Percentiles rank a stretch among this genome's conserved stretches.
Conservation (phyloP, 441 rosid species). For the Adansonia gregorii region DNA sequence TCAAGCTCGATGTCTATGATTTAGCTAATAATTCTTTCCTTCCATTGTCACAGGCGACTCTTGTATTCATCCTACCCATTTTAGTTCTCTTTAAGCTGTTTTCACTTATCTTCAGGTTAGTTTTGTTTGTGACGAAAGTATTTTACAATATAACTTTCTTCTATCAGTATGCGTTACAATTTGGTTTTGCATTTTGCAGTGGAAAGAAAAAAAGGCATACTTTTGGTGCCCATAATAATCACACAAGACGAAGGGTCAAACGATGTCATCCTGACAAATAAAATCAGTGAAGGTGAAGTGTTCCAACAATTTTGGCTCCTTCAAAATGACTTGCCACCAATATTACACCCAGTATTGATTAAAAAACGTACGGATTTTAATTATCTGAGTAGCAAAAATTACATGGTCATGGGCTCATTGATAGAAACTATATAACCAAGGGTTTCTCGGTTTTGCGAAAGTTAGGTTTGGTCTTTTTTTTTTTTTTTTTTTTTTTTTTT, state of each 20-base stretch:
- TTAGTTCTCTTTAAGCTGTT: conserved; percentile 44
- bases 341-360: neutral
- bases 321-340: neutral
- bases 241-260: conserved; percentile 34
- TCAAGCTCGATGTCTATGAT: neutral
- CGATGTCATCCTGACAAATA: conserved; percentile 34
- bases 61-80: conserved; percentile 42
- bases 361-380: neutral
- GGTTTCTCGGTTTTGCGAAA: neutral
- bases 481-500: too few relatives aligned
- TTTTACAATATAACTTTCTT: neutral
- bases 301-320: neutral
- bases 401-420: neutral
- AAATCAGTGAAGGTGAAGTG: neutral
- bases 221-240: conserved; percentile 26
- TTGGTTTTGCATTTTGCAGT: conserved; percentile 29
- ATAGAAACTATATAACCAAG: neutral
- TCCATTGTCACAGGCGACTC: conserved; percentile 41
- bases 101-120: conserved; percentile 47
- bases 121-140: conserved; percentile 15
- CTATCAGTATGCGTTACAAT: neutral
- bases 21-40: neutral
- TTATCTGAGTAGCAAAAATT: neutral
- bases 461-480: neutral
- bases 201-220: conserved; percentile 32